A percentile compares a stretch with the other conserved stretches of the same genome.
These are phyloP conservation scores for Eucalyptus decipiens DNA, from an alignment of 345 rosid genomes.

Conservation along the genomic window DNA sequence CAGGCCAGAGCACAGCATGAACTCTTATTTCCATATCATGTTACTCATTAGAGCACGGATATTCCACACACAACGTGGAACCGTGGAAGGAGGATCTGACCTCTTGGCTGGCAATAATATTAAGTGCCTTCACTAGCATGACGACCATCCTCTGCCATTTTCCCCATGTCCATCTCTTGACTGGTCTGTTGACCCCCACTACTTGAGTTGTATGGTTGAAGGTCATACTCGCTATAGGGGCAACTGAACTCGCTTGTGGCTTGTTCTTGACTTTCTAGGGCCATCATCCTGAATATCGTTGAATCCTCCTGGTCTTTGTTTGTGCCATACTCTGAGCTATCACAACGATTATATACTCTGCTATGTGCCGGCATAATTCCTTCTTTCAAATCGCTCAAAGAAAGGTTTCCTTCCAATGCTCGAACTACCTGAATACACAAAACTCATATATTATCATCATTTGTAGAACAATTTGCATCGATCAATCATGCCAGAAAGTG, in stretches of 20 bases:
- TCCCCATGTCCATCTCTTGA: slow-evolving; percentile 23
- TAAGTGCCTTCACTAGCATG: neutral
- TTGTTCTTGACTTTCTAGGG: slow-evolving; percentile 45
- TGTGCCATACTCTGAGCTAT: slow-evolving; percentile 52
- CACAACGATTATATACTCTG: slow-evolving; percentile 19
- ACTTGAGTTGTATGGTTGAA: slow-evolving; percentile 42
- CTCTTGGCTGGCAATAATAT: neutral
- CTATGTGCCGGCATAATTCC: slow-evolving; percentile 41
- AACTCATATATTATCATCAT: neutral
- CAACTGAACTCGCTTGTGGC: slow-evolving; percentile 35
- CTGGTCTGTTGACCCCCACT: slow-evolving; percentile 38
- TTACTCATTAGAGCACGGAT: neutral
- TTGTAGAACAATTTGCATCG: neutral
- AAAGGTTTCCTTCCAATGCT: slow-evolving; percentile 65
- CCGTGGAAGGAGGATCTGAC: neutral
- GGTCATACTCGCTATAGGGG: slow-evolving; percentile 28
- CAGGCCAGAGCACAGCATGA: neutral
- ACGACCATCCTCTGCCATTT: slow-evolving; percentile 8
- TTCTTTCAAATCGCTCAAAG: slow-evolving; percentile 46
- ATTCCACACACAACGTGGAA: neutral
- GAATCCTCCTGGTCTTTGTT: slow-evolving; percentile 55
- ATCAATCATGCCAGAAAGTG: neutral
- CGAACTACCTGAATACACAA: slow-evolving; percentile 39
- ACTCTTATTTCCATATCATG: neutral
- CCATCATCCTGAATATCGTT: slow-evolving; percentile 55